phyloP scores from a whole-genome alignment of 2,329 filamentous ascomycete genomes.

The Herpomyces periplanetae region DNA sequence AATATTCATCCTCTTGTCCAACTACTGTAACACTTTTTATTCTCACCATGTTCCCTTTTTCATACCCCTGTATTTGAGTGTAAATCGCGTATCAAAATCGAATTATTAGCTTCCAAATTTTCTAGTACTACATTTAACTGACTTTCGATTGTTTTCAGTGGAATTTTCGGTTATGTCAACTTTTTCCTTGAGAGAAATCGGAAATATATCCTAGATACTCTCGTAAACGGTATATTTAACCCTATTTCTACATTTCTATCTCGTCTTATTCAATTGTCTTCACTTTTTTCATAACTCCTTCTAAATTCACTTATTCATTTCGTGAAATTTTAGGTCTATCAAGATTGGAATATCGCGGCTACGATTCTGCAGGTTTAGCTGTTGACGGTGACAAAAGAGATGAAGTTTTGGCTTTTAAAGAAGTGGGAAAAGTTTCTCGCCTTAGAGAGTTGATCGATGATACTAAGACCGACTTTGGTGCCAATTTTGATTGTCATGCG shows the following conservation, averaged over 20 bases:
- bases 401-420: slow-evolving; percentile 86
- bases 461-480: slow-evolving; percentile 42
- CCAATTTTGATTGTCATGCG: slow-evolving; percentile 87
- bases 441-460: slow-evolving; percentile 67
- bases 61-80: too few species aligned
- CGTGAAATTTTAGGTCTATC: slow-evolving; percentile 24
- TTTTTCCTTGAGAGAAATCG: slow-evolving; percentile 96
- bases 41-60: too few species aligned
- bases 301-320: slow-evolving; percentile 1
- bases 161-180: slow-evolving; percentile 95
- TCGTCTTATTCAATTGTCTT: slow-evolving; percentile 5
- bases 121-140: too few species aligned
- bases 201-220: slow-evolving; percentile 71
- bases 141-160: slow-evolving; percentile 20
- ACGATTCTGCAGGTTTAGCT: slow-evolving; percentile 83
- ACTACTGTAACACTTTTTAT: too few species aligned
- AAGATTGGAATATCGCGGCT: slow-evolving; percentile 88
- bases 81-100: too few species aligned
- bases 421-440: slow-evolving; percentile 95
- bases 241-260: slow-evolving; percentile 1
- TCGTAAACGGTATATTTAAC: slow-evolving; percentile 43
- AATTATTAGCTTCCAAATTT: too few species aligned
- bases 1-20: too few species aligned
- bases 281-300: slow-evolving; percentile 1
- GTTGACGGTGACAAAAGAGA: slow-evolving; percentile 97